Conservation (phyloP, 2,329 filamentous ascomycete species). For the Curvularia lunata region DNA sequence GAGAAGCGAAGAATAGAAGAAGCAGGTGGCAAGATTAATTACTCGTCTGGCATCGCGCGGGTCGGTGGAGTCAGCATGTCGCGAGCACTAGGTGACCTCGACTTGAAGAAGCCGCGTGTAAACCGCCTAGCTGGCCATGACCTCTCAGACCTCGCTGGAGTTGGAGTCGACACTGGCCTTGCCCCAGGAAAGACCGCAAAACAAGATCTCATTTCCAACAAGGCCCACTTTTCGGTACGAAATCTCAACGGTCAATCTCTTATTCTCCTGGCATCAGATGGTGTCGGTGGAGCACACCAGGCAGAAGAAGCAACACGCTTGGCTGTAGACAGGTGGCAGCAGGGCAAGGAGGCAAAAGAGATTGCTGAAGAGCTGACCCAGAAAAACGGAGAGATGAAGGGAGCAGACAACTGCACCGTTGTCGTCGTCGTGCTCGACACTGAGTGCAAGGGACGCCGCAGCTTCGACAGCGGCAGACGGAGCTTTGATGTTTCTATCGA, state of each 20-base stretch:
- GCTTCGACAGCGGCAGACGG: conserved; percentile 15
- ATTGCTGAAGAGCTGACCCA: conserved; percentile 28
- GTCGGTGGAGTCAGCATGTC: conserved; percentile 38
- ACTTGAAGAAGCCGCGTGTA: conserved; percentile 33
- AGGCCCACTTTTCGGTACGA: conserved; percentile 30
- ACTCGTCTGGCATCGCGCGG: conserved; percentile 27
- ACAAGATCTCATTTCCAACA: conserved; percentile 31
- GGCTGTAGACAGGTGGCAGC: conserved; percentile 23
- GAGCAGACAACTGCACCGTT: conserved; percentile 34
- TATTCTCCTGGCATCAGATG: conserved; percentile 31
- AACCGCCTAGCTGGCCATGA: conserved; percentile 35
- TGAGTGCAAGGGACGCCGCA: conserved; percentile 17
- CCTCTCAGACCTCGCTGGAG: conserved; percentile 29
- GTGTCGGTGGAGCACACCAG: conserved; percentile 28
- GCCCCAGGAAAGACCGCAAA: conserved; percentile 30
- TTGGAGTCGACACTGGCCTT: conserved; percentile 33
- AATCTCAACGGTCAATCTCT: conserved; percentile 26
- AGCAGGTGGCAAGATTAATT: conserved; percentile 32
- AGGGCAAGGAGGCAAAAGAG: conserved; percentile 22
- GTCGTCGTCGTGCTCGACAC: conserved; percentile 28
- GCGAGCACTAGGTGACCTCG: conserved; percentile 30
- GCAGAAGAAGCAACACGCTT: conserved; percentile 27
- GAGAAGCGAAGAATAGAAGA: conserved; percentile 34
- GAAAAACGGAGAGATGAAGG: conserved; percentile 20
- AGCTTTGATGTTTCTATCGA: conserved; percentile 17